These are phyloP conservation scores for Colletotrichum brevisporum DNA, from an alignment of 2,329 filamentous ascomycete species.

Conservation along the genomic window DNA sequence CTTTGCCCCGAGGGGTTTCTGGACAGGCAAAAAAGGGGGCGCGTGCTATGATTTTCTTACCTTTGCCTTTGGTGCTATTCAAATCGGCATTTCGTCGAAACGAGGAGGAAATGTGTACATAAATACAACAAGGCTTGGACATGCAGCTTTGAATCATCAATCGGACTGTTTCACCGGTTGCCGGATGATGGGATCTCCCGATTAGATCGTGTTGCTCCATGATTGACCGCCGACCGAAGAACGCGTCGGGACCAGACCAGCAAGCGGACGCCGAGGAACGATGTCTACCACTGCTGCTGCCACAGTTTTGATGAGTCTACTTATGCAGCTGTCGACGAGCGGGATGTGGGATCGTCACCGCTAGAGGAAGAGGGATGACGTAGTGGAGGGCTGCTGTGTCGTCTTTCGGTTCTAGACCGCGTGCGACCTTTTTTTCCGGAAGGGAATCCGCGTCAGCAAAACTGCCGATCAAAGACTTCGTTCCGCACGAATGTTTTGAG, in stretches of 20 bases:
- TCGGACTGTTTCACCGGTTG: conserved; percentile 11
- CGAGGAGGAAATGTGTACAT: conserved; percentile 12
- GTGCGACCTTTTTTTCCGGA: conserved; percentile 5
- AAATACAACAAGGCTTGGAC: conserved; percentile 19
- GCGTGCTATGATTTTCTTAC: conserved; percentile 3
- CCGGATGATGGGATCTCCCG: background rate
- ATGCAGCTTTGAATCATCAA: conserved; percentile 15
- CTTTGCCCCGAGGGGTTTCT: conserved; percentile 23
- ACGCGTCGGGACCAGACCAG: background rate
- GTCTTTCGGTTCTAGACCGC: conserved; percentile 25
- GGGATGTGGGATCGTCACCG: conserved; percentile 14
- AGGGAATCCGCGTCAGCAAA: conserved; percentile 25
- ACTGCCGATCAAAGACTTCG: conserved; percentile 3
- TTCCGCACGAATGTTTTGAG: conserved; percentile 4
- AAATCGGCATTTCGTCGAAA: background rate
- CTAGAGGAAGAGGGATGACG: conserved; percentile 23
- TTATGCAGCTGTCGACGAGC: background rate
- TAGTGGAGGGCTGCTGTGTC: background rate
- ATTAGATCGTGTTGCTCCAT: no score
- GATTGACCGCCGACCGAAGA: no score
- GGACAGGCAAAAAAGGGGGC: conserved; percentile 33
- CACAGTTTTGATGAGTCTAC: background rate
- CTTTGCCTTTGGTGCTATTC: background rate
- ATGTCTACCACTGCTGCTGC: background rate
- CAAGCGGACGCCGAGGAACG: background rate